These are phyloP conservation scores for Fusarium subtropicale DNA, from an alignment of 2,329 filamentous ascomycete genomes.

Conservation along the genomic window DNA sequence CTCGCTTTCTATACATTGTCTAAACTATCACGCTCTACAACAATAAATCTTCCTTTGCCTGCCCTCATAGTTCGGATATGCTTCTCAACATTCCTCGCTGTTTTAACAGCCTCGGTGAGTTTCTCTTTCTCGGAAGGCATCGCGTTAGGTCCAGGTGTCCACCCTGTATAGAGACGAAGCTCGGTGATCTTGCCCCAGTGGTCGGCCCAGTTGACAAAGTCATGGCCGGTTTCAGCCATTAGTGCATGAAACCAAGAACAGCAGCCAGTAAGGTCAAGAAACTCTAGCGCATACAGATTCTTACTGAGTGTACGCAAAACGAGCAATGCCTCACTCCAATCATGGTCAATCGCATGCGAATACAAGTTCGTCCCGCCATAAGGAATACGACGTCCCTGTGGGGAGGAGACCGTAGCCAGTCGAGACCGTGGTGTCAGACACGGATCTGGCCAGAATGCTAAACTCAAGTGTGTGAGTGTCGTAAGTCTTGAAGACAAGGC, in stretches of 20 bases:
- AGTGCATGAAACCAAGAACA: conserved; percentile 65
- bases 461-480: conserved; percentile 69
- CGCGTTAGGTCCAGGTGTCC: conserved; percentile 52
- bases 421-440: conserved; percentile 67
- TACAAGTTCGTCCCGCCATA: conserved; percentile 69
- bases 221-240: conserved; percentile 55
- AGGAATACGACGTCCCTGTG: conserved; percentile 58
- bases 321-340: conserved; percentile 70
- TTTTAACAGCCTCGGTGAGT: conserved; percentile 52
- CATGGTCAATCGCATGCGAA: conserved; percentile 67
- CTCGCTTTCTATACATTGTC: conserved; percentile 31
- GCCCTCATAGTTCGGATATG: conserved; percentile 60
- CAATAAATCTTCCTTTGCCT: conserved; percentile 62
- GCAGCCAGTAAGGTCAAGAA: conserved; percentile 71
- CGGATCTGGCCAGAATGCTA: conserved; percentile 72
- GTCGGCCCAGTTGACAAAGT: conserved; percentile 65
- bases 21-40: conserved; percentile 58
- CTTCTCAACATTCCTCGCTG: conserved; percentile 59
- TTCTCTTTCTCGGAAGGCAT: conserved; percentile 50
- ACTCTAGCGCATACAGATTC: conserved; percentile 68
- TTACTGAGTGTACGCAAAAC: conserved; percentile 66
- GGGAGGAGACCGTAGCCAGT: conserved; percentile 59
- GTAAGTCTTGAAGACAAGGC: conserved; percentile 63
- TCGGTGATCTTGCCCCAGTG: conserved; percentile 65
- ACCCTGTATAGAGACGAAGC: conserved; percentile 60